Conservation (phyloP, 2,329 filamentous ascomycete species). For the Ceratocystis papillata region DNA sequence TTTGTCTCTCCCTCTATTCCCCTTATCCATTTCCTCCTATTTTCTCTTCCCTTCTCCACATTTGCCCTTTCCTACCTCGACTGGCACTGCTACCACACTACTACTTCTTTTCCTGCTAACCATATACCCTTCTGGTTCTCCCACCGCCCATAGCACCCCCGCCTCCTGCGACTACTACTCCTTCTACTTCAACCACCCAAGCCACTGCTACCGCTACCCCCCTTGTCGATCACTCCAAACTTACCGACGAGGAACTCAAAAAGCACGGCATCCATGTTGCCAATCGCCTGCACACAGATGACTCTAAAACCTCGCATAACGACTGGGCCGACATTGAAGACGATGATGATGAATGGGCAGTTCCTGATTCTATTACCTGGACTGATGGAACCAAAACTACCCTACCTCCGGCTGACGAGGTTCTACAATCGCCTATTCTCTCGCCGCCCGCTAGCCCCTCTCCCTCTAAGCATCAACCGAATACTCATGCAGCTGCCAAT, state of each 20-base stretch:
- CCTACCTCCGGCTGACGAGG: slow-evolving; percentile 48
- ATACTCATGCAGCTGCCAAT: slow-evolving; percentile 34
- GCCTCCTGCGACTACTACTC: slow-evolving; percentile 26
- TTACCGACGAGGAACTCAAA: slow-evolving; percentile 78
- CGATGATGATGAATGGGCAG: slow-evolving; percentile 74
- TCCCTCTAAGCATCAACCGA: slow-evolving; percentile 29
- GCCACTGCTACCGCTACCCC: slow-evolving; percentile 33
- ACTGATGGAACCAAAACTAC: slow-evolving; percentile 78
- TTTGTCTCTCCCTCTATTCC: slow-evolving; percentile 37
- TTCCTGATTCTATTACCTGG: slow-evolving; percentile 73
- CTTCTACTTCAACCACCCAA: slow-evolving; percentile 34
- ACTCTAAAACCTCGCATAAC: slow-evolving; percentile 55
- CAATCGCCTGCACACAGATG: slow-evolving; percentile 64
- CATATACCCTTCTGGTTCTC: background rate
- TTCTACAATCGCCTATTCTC: slow-evolving; percentile 25
- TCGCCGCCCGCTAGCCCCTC: slow-evolving; percentile 6
- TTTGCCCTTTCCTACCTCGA: too few species aligned
- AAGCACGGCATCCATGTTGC: slow-evolving; percentile 81
- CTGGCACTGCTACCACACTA: too few species aligned
- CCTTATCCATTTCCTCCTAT: background rate
- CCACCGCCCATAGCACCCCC: background rate
- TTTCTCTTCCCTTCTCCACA: background rate
- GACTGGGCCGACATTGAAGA: slow-evolving; percentile 89
- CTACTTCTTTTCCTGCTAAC: background rate
- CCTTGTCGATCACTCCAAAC: slow-evolving; percentile 63